Evolutionary conservation across 306 rosid genomes (phyloP), one percentile per base, ranked within the genome.

Genomic region (Begonia loranthoides): DNA sequence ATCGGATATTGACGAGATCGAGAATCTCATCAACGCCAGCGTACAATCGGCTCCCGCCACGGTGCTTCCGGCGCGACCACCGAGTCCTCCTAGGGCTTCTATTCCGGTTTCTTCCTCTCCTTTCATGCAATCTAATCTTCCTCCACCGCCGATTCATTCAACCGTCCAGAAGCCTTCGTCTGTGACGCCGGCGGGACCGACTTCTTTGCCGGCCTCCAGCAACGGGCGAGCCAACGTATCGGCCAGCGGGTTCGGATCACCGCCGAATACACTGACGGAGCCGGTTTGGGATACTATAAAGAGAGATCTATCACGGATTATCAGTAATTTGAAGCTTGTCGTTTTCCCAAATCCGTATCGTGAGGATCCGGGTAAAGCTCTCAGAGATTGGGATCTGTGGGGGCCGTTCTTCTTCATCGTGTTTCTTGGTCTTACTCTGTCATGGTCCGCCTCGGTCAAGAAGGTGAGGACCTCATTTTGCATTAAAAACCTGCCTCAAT

Each of bases 351-450:
- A 90, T 50, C 99, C 99, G 1, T 80, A 49, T 16, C 94, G 99
- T 15, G 99, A 86, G 51, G 99, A 90, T 59, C 99, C 99, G 0
- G 99, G 99, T 14, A 90, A 86, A 80, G 94, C 99, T 4, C 54
- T 90, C 51, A 62, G 95, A 58, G 99, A 90, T 74, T 90, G 99
- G 99, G 99, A 90, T 80, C 99, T 90, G 0, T 83, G 99, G 99
- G 99, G 96, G 0, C 99, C 99, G 0, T 92, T 92, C 82, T 92
- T 92, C 79, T 92, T 92, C 75, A 92, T 92, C 45, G 96, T 92
- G 33, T 92, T 86, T 56, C 72, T 92, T 6, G 99, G 99, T 33
- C 99, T 92, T 11, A 65, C 69, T 46, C 82, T 92, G 17, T 92
- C 99, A 3, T 86, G 99, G 99, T 83, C 99, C 49, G 96, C 99